A percentile compares a stretch with the other conserved stretches of the same genome.
These are phyloP conservation scores for Trichoderma endophyticum DNA, from an alignment of 2,329 filamentous ascomycete genomes.

Conservation along the genomic window DNA sequence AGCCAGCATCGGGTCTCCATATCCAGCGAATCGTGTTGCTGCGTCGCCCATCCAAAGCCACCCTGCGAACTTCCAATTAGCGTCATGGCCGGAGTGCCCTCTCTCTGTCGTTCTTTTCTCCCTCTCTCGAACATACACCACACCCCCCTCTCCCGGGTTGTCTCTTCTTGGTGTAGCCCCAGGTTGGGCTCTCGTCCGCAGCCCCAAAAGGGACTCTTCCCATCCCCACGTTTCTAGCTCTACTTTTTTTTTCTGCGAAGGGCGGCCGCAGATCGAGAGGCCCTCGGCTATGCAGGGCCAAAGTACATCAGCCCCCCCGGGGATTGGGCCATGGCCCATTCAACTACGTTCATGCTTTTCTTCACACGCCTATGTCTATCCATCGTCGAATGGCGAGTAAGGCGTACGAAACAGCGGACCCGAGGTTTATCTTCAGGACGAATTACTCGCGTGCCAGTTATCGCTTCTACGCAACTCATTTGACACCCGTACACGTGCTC, in stretches of 20 bases:
- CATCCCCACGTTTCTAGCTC: conserved; percentile 29
- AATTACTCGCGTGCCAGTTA: not conserved
- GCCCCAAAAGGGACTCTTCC: conserved; percentile 24
- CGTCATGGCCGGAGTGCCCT: conserved; percentile 11
- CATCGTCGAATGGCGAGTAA: not conserved
- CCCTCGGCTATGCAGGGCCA: conserved; percentile 41
- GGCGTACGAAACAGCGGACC: not conserved
- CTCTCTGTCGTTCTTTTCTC: not conserved
- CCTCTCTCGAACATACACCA: not conserved
- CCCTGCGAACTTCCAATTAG: conserved; percentile 15
- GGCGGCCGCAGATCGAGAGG: conserved; percentile 35
- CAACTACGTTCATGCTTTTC: conserved; percentile 5
- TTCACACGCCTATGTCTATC: not conserved
- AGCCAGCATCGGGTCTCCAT: conserved; percentile 6
- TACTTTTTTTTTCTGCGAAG: conserved; percentile 25
- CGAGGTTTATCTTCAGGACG: not conserved
- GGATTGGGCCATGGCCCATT: not conserved
- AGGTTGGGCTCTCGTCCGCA: conserved; percentile 8
- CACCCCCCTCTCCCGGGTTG: not conserved
- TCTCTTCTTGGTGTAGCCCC: conserved; percentile 13
- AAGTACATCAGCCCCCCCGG: conserved; percentile 18
- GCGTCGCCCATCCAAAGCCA: conserved; percentile 12
- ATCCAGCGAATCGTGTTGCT: conserved; percentile 16
- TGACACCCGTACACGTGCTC: not conserved
- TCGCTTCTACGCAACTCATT: not conserved